phyloP scores from a whole-genome alignment of 441 rosid genomes.

The Omphalea diandra region DNA sequence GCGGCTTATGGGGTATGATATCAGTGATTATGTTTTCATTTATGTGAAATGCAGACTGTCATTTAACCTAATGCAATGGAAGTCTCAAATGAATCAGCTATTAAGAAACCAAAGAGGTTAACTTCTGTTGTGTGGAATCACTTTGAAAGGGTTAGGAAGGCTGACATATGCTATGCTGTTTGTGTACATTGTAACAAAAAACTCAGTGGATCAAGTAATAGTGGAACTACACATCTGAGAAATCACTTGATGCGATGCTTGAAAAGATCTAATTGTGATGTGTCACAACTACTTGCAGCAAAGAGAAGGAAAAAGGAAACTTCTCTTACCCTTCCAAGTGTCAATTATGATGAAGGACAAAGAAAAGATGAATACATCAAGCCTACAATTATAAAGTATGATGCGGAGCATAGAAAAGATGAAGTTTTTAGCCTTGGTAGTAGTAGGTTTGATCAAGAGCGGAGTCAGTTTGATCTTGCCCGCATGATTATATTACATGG shows the following conservation, averaged over 20 bases:
- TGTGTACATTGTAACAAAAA: slow-evolving; percentile 89
- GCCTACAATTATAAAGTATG: slow-evolving; percentile 58
- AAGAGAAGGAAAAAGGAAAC: slow-evolving; percentile 81
- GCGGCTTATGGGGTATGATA: slow-evolving; percentile 4
- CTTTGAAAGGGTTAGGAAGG: slow-evolving; percentile 88
- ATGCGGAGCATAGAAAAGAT: slow-evolving; percentile 72
- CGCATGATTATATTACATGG: slow-evolving; percentile 89
- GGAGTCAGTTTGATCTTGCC: slow-evolving; percentile 78
- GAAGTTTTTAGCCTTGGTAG: slow-evolving; percentile 60
- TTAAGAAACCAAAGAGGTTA: slow-evolving; percentile 86
- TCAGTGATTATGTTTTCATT: neutral
- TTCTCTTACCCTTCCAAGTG: slow-evolving; percentile 43
- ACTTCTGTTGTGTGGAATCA: slow-evolving; percentile 98
- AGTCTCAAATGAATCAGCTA: slow-evolving; percentile 50
- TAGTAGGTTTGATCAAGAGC: slow-evolving; percentile 75
- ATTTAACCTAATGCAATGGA: slow-evolving; percentile 59
- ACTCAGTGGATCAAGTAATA: slow-evolving; percentile 96
- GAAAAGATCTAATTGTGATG: slow-evolving; percentile 76
- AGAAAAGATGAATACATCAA: slow-evolving; percentile 66
- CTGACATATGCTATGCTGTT: slow-evolving; percentile 85
- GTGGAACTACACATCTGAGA: slow-evolving; percentile 96
- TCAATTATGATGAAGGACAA: slow-evolving; percentile 63
- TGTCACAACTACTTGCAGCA: slow-evolving; percentile 73
- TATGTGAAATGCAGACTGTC: slow-evolving; percentile 33
- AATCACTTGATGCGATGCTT: slow-evolving; percentile 93